A percentile compares a stretch with the other conserved stretches of the same genome.
phyloP scores from a whole-genome alignment of 2,329 filamentous ascomycete species.

The Colletotrichum ledebouriae region DNA sequence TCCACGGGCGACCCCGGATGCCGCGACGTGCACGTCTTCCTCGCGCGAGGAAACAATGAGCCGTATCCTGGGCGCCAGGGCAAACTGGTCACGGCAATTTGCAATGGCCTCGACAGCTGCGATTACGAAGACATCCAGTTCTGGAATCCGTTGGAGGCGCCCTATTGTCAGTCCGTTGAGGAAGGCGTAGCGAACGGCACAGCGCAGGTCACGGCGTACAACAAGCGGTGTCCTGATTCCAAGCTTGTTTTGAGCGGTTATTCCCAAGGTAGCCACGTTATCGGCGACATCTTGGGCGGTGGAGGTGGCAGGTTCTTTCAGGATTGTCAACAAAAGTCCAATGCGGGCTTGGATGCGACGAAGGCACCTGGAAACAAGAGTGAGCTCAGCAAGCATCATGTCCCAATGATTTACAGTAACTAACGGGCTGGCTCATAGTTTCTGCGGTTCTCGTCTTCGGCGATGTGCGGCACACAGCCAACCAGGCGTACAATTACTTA shows the following conservation, averaged over 20 bases:
- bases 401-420: too few species aligned
- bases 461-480: conserved; percentile 51
- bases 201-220: conserved; percentile 55
- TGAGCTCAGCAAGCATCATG: conserved; percentile 44
- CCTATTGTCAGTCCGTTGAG: conserved; percentile 54
- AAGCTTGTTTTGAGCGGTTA: conserved; percentile 58
- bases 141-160: conserved; percentile 47
- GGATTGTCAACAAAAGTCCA: conserved; percentile 47
- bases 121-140: conserved; percentile 52
- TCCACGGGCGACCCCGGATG: conserved; percentile 42
- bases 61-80: conserved; percentile 50
- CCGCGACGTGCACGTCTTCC: conserved; percentile 49
- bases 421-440: conserved; percentile 43
- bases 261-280: conserved; percentile 56
- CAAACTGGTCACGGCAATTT: conserved; percentile 48
- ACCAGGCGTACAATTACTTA: conserved; percentile 52
- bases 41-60: conserved; percentile 49
- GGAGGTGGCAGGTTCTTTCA: conserved; percentile 53
- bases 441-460: conserved; percentile 53
- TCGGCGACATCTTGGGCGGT: conserved; percentile 53
- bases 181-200: conserved; percentile 53
- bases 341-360: conserved; percentile 46
- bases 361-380: conserved; percentile 51
- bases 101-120: conserved; percentile 47
- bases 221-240: conserved; percentile 54